Evolutionary conservation across 208 protist genomes (phyloP), one percentile per base, ranked within the genome.

Genomic region (Leishmania major): DNA sequence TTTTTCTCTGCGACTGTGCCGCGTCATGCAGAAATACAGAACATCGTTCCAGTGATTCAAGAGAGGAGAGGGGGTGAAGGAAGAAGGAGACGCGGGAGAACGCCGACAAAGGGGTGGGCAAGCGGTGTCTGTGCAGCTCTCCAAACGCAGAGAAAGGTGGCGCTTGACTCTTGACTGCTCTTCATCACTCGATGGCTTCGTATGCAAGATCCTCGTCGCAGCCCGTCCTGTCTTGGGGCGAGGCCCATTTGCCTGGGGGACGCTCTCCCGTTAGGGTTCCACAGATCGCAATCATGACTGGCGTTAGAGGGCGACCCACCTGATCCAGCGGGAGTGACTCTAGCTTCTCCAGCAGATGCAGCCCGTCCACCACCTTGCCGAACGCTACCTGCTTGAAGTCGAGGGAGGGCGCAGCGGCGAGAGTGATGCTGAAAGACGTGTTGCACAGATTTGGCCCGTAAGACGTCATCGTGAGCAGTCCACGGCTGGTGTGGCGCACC

Each of bases 331-430:
- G 88, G 64, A 97, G 81, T 3, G 81, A 79, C 82, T 96, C 93
- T 35, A 97, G 51, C 84, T 93, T 94, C 17, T 95, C 93, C 73
- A 97, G 77, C 40, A 96, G 60, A 37, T 79, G 72, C 51, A 94
- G 71, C 51, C 96, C 95, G 55, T 97, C 90, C 49, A 96, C 85
- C 49, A 98, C 95, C n/a, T 92, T 84, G 28, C 98, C 98, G 83
- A 99, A 99, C 17, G 99, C 98, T 37, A 98, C 95, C 81, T 99
- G 98, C 74, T 96, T 97, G 79, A 94, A 97, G 79, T 99, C 98
- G 7, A 97, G 84, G 0, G 78, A 84, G 7, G 93, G 92, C 19
- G 89, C 88, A 19, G 92, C 84, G 17, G 83, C 88, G 0, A 96
- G 80, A 13, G 94, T 97, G 80, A 98, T 92, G 67, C 91, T 84